These are phyloP conservation scores for Terfezia boudieri DNA, from an alignment of 495 filamentous ascomycete genomes.

Conservation along the genomic window DNA sequence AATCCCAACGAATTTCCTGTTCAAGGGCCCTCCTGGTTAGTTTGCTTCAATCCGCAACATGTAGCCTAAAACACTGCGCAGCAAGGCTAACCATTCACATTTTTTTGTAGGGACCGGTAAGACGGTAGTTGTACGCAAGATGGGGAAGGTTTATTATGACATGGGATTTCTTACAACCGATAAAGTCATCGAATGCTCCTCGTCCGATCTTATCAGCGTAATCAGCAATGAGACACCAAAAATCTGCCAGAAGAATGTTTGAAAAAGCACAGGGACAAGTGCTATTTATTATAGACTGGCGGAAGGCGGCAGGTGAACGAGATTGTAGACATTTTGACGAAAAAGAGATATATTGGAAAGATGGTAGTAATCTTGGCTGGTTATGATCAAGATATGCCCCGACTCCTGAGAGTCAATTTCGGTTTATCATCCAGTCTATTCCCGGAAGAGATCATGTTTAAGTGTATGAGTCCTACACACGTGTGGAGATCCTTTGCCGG, in stretches of 20 bases:
- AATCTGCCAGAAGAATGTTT: slow-evolving; percentile 30
- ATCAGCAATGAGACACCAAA: too few relatives aligned
- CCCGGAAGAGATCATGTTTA: slow-evolving; percentile 32
- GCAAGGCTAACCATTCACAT: too few relatives aligned
- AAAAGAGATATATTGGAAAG: slow-evolving; percentile 36
- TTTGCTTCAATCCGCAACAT: too few relatives aligned
- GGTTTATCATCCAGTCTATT: slow-evolving; percentile 40
- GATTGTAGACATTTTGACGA: slow-evolving; percentile 45
- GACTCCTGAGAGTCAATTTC: slow-evolving; percentile 38
- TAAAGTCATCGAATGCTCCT: slow-evolving; percentile 37
- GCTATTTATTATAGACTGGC: slow-evolving; percentile 39
- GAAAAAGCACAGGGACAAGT: slow-evolving; percentile 39
- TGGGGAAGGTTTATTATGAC: slow-evolving; percentile 54
- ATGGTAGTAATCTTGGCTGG: slow-evolving; percentile 56
- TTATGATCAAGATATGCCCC: slow-evolving; percentile 47
- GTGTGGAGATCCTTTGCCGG: too few relatives aligned
- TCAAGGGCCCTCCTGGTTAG: slow-evolving; percentile 41
- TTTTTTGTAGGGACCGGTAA: slow-evolving; percentile 67
- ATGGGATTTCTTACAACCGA: slow-evolving; percentile 36
- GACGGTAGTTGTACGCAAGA: slow-evolving; percentile 44
- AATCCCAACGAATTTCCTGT: slow-evolving; percentile 40
- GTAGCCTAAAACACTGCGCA: too few relatives aligned
- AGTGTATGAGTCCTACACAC: too few relatives aligned
- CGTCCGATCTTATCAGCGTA: slow-evolving; percentile 39
- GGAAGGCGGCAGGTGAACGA: slow-evolving; percentile 53